Evolutionary conservation across 2,329 filamentous ascomycete species (phyloP), one percentile per base, ranked within the genome.

Genomic region (Arthroderma uncinatum): DNA sequence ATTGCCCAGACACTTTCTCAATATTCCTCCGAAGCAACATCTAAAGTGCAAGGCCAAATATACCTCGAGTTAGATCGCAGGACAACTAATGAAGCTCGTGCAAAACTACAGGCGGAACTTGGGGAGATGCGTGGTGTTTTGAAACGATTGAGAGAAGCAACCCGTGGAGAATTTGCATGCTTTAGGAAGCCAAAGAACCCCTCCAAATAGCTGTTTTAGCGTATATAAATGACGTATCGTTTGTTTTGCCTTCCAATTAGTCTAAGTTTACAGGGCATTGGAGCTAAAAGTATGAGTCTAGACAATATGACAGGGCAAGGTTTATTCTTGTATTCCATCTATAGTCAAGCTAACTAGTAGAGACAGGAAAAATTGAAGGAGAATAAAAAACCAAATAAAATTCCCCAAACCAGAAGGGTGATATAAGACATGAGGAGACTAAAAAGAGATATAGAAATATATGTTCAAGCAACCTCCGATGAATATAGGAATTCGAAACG

Each of bases 1-100:
- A 85, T 97, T 58, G 89, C 91, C 0, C 93, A 98, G 75, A 96
- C 92, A 4, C 79, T 98, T 34, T 87, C 82, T 60, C 85, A 91
- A 64, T 98, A 94, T 71, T 93, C 89, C 0, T 93, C 89, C 0
- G 87, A 95, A 58, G 80, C 83, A 54, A 89, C 90, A 2, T 84
- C 83, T 6, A 83, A 91, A 68, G 79, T 88, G 12, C 93, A 97
- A 74, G 86, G 86, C 64, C 83, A 91, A 69, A 92, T 98, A 52
- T 98, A 97, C 71, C 82, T 93, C 62, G 89, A 93, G 68, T 76
- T 98, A 14, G 93, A 98, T 69, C 81, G 83, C 59, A 84, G 90
- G 53, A 97, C 93, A 55, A 90, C 95, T 67, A 91, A 93, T 64
- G 85, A 89, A 59, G 90, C 91, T 2, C 80, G 93, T 54, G 80